phyloP scores from a whole-genome alignment of 148 eudicot species.

The Silene conica region DNA sequence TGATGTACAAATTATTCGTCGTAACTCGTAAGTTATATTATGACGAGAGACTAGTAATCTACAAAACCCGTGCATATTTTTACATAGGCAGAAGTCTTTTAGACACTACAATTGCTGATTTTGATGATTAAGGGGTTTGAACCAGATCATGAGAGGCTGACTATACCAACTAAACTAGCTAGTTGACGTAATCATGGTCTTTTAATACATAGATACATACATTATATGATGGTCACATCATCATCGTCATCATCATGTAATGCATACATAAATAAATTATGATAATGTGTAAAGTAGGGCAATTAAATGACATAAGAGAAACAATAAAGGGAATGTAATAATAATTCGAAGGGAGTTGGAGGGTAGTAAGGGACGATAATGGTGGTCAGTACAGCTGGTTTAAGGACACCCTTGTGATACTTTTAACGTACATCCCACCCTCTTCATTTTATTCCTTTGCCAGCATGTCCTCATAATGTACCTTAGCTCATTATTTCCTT shows the following conservation, averaged over 20 bases:
- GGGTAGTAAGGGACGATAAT: conserved; percentile 15
- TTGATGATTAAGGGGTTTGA: too few relatives aligned
- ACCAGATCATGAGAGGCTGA: too few relatives aligned
- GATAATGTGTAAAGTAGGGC: not conserved
- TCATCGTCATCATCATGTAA: not conserved
- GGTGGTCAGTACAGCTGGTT: conserved; percentile 32
- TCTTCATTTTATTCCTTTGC: conserved; percentile 16
- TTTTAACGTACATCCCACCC: conserved; percentile 26
- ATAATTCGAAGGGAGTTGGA: conserved; percentile 17
- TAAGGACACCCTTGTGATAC: conserved; percentile 29
- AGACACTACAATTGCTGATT: too few relatives aligned
- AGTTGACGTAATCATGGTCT: too few relatives aligned
- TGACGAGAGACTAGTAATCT: too few relatives aligned
- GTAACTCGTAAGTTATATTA: too few relatives aligned
- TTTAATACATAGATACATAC: too few relatives aligned
- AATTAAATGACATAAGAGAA: not conserved
- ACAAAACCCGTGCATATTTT: too few relatives aligned
- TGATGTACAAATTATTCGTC: too few relatives aligned
- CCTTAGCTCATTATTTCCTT: not conserved
- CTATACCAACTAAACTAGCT: too few relatives aligned
- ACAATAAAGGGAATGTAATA: conserved; percentile 4
- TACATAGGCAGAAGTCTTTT: too few relatives aligned
- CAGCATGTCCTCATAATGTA: conserved; percentile 25
- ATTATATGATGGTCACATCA: not conserved
- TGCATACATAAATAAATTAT: not conserved